A percentile compares a stretch with the other conserved stretches of the same genome.
phyloP scores from a whole-genome alignment of 257 asterid species.

The Solanum virginianum region DNA sequence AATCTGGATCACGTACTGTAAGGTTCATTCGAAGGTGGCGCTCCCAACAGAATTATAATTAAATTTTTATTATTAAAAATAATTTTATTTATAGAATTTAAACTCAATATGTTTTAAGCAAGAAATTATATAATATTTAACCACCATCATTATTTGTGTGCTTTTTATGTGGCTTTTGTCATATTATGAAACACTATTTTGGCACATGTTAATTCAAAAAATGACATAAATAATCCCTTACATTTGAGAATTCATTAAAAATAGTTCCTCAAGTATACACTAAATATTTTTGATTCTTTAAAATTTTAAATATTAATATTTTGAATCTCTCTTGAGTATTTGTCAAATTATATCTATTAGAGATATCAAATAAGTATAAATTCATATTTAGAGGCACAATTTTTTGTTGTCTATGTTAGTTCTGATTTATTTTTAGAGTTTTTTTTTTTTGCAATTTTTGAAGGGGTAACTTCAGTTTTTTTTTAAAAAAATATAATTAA shows the following conservation, averaged over 20 bases:
- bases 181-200: neutral
- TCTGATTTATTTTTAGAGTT: neutral
- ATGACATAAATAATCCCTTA: neutral
- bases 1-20: too few relatives aligned
- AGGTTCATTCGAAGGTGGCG: rapidly evolving
- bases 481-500: neutral
- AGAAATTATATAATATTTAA: neutral
- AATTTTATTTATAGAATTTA: neutral
- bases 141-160: neutral
- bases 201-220: neutral
- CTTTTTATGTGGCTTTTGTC: neutral
- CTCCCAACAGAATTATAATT: neutral
- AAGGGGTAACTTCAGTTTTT: neutral
- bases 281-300: neutral
- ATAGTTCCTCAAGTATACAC: neutral
- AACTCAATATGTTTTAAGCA: rapidly evolving
- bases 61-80: too few relatives aligned
- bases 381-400: neutral
- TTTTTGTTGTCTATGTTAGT: neutral
- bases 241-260: neutral
- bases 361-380: neutral
- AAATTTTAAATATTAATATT: neutral
- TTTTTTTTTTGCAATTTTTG: neutral
- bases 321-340: neutral
- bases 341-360: neutral